A percentile compares a stretch with the other conserved stretches of the same genome.
phyloP scores from a whole-genome alignment of 2,329 filamentous ascomycete genomes.

The Orbilia oligospora region DNA sequence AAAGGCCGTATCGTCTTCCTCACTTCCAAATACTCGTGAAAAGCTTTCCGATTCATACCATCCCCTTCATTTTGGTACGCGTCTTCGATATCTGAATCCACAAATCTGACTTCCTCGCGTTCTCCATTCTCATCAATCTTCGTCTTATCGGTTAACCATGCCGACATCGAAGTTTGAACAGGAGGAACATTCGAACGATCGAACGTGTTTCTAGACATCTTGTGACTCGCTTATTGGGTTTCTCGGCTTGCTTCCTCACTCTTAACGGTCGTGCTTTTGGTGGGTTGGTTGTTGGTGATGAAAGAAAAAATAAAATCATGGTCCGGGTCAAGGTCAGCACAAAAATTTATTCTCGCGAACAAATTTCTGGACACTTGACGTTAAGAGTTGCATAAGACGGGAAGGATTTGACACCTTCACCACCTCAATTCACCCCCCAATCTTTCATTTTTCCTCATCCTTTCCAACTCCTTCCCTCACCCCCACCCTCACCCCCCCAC shows the following conservation, averaged over 20 bases:
- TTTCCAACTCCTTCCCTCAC: neutral
- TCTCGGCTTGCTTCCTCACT: neutral
- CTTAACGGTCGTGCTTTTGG: neutral
- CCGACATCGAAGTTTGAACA: neutral
- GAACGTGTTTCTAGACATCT: constrained; percentile 13
- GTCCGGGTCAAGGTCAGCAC: neutral
- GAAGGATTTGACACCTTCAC: neutral
- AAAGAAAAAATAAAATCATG: neutral
- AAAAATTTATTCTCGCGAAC: constrained; percentile 4
- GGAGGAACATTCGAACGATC: neutral
- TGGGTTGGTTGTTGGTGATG: neutral
- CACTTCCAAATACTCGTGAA: constrained; percentile 37
- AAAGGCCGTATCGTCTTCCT: constrained; percentile 34
- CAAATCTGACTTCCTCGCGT: constrained; percentile 7
- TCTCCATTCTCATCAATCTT: neutral
- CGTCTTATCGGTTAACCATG: neutral
- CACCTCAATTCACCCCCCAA: neutral
- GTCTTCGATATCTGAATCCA: constrained; percentile 13
- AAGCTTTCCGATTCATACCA: constrained; percentile 33
- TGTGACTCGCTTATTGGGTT: neutral
- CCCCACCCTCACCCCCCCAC: neutral
- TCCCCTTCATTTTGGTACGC: constrained; percentile 31
- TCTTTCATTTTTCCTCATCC: neutral
- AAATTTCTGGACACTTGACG: neutral
- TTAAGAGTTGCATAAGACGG: neutral